Evolutionary conservation across 139 green algal species (phyloP), one percentile per base, ranked within the genome.

Genomic region (Tetratostichococcus sp.): DNA sequence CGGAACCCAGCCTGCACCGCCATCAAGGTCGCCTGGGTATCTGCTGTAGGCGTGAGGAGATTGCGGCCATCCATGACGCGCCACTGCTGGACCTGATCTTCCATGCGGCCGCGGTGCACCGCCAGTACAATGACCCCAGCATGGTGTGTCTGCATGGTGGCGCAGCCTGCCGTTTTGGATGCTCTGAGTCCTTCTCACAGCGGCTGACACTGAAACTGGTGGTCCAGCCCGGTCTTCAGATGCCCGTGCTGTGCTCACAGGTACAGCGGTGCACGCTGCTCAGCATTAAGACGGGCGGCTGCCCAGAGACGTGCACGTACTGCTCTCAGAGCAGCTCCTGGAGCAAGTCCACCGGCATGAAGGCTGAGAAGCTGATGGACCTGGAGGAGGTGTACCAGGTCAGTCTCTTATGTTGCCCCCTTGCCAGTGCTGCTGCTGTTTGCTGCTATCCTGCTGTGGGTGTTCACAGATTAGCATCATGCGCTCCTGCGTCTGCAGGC

Each of bases 241-340:
- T n/a, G n/a, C n/a, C n/a, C n/a, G n/a, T n/a, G n/a, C n/a, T n/a
- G n/a, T n/a, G n/a, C n/a, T n/a, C n/a, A n/a, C 88, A 97, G 89
- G 94, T 98, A 19, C 96, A 99, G 79, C 88, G 93, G 57, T 99
- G 96, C 87, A 99, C 95, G 21, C 85, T 99, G 70, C 90, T 99
- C 43, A 93, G 81, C 83, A 97, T 99, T 82, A 99, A 99, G 87
- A 98, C 96, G 2, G 95, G 95, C 26, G 95, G 95, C 57, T 99
- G 95, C 86, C 93, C 95, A 17, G 96, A 99, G 86, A 94, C 93
- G 74, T 99, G 96, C 88, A 91, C 86, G 77, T 99, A 99, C 86
- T 99, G 95, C 86, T 86, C 77, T 43, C 91, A 96, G 81, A 93
- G 80, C 76, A 92, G 81, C 75, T 81, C 85, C 62, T 97, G 90